Percentiles rank a stretch among this genome's conserved stretches.
These are phyloP conservation scores for Diaporthe aspalathi DNA, from an alignment of 2,329 filamentous ascomycete genomes.

Conservation along the genomic window DNA sequence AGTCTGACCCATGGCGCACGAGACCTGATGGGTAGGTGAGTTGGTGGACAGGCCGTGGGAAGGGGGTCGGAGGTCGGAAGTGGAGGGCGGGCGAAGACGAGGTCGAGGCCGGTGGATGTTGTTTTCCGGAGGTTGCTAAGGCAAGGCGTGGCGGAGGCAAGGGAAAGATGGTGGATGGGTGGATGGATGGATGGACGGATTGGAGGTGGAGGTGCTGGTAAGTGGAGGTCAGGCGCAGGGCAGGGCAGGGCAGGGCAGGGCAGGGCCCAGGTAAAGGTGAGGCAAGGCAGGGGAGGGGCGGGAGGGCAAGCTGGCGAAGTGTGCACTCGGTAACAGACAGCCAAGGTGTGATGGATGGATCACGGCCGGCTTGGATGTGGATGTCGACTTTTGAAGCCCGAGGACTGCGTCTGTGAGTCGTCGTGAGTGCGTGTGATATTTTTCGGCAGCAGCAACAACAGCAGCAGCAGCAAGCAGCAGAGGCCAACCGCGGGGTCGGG, in stretches of 20 bases:
- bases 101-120: background rate
- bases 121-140: background rate
- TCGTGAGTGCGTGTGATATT: conserved; percentile 1
- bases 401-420: too few relatives aligned
- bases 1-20: conserved; percentile 89
- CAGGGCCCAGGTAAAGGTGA: background rate
- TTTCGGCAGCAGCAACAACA: conserved; percentile 19
- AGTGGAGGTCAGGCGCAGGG: conserved; percentile 15
- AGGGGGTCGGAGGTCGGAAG: background rate
- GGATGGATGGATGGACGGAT: background rate
- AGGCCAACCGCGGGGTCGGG: conserved; percentile 36
- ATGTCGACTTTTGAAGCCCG: background rate
- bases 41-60: background rate
- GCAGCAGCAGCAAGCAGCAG: background rate
- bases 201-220: background rate
- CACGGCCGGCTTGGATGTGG: background rate
- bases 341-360: background rate
- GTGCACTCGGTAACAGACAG: too few relatives aligned
- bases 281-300: background rate
- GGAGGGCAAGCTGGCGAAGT: background rate
- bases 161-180: background rate
- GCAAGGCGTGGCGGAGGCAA: background rate
- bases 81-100: background rate
- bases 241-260: background rate
- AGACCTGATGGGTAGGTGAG: background rate